Evolutionary conservation across 805 yeast species (phyloP).

Genomic region (Cyberlindnera japonica): DNA sequence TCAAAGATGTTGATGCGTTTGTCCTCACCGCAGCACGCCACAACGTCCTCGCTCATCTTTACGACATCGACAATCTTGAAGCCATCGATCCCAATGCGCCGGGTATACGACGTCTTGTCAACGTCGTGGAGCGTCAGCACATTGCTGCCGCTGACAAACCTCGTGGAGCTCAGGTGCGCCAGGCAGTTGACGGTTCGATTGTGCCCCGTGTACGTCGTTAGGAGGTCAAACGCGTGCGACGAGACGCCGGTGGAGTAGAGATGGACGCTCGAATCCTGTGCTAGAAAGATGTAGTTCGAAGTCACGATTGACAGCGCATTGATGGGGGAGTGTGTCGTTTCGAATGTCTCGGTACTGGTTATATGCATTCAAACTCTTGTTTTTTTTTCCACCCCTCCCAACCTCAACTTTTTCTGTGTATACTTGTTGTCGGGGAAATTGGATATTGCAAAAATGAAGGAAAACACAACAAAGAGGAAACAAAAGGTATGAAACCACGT

Average conservation of each 20-base stretch:
- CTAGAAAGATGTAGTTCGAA: constrained; percentile 6
- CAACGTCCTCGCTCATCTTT: constrained; percentile 13
- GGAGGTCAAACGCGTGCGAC: background rate
- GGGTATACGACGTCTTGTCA: constrained; percentile 2
- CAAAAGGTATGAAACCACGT: too few relatives aligned
- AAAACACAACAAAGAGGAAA: too few relatives aligned
- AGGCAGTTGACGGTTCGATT: constrained; percentile 12
- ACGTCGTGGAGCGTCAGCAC: constrained; percentile 17
- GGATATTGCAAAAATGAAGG: too few relatives aligned
- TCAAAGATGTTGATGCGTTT: constrained; percentile 13
- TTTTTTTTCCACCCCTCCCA: too few relatives aligned
- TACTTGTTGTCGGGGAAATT: too few relatives aligned
- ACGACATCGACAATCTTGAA: constrained; percentile 16
- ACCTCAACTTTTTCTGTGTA: too few relatives aligned
- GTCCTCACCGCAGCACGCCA: constrained; percentile 22
- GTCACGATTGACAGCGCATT: constrained; percentile 2
- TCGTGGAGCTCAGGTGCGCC: constrained; percentile 6
- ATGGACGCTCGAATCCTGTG: constrained; percentile 9
- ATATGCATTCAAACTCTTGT: too few relatives aligned
- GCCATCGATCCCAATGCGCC: constrained; percentile 11
- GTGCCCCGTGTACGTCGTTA: constrained; percentile 12
- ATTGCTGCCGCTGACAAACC: constrained; percentile 16
- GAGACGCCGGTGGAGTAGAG: constrained; percentile 5
- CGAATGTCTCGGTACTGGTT: too few relatives aligned
- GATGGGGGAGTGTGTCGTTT: too few relatives aligned